These are phyloP conservation scores for Mycena indigotica DNA, from an alignment of 768 basidiomycete genomes.

Conservation along the genomic window DNA sequence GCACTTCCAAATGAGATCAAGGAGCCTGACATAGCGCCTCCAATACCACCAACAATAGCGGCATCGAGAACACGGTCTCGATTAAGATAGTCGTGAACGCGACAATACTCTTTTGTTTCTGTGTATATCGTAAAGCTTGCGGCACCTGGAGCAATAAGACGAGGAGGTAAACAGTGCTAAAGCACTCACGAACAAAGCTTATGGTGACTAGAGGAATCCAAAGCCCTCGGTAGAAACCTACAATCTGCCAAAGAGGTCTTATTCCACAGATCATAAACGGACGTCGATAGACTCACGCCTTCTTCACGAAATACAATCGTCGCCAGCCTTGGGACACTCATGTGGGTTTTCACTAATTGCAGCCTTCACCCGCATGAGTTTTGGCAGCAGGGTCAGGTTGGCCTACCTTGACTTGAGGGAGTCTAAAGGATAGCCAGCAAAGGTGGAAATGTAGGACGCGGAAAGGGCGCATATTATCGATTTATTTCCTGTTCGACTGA, in stretches of 20 bases:
- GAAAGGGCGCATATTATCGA: slow-evolving; percentile 88
- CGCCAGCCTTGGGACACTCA: slow-evolving; percentile 74
- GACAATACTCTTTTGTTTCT: slow-evolving; percentile 75
- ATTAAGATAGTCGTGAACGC: slow-evolving; percentile 58
- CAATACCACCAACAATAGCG: slow-evolving; percentile 75
- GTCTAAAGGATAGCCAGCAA: slow-evolving; percentile 92
- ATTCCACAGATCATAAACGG: not conserved
- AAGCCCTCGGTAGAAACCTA: slow-evolving; percentile 87
- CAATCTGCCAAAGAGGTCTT: slow-evolving; percentile 33
- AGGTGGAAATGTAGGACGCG: slow-evolving; percentile 89
- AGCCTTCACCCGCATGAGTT: slow-evolving; percentile 93
- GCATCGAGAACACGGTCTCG: slow-evolving; percentile 66
- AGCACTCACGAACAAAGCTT: slow-evolving; percentile 89
- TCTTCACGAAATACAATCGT: slow-evolving; percentile 78
- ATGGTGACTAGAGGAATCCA: slow-evolving; percentile 95
- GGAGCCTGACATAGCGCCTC: slow-evolving; percentile 87
- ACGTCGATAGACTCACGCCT: slow-evolving; percentile 42
- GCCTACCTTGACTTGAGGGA: slow-evolving; percentile 91
- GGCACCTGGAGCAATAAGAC: slow-evolving; percentile 54
- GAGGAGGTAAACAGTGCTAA: slow-evolving; percentile 3
- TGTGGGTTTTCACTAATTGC: slow-evolving; percentile 77
- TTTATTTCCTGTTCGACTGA: slow-evolving; percentile 63
- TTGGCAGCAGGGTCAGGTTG: too few relatives aligned
- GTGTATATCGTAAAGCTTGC: slow-evolving; percentile 92
- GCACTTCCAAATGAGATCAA: slow-evolving; percentile 88